phyloP scores from a whole-genome alignment of 306 rosid genomes.

The Castanea sativa region DNA sequence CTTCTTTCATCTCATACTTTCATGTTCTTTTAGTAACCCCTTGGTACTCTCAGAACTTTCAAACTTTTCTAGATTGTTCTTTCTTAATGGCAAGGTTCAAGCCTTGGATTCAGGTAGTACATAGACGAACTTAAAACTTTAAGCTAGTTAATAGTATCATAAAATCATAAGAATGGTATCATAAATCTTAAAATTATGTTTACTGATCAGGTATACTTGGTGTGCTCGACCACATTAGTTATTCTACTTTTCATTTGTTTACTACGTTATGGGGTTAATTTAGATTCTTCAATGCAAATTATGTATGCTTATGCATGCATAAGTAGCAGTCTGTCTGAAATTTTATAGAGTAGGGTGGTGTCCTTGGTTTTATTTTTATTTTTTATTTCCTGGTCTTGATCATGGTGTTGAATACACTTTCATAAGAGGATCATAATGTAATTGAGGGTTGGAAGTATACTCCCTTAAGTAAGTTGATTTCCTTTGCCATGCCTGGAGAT shows the following conservation, averaged over 20 bases:
- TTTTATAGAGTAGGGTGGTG: not conserved
- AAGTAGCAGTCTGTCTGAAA: not conserved
- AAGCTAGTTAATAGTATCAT: not conserved
- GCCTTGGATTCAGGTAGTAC: not conserved
- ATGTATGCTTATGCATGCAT: not conserved
- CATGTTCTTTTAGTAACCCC: not conserved
- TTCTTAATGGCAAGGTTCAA: not conserved
- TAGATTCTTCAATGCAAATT: not conserved
- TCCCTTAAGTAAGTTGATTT: not conserved
- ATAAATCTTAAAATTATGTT: not conserved
- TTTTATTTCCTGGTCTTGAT: not conserved
- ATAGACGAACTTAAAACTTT: no score
- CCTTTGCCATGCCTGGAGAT: not conserved
- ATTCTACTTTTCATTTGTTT: not conserved
- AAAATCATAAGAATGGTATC: not conserved
- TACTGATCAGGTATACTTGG: not conserved
- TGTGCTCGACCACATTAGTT: not conserved
- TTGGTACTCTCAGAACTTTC: not conserved
- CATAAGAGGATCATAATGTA: not conserved
- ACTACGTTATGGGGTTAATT: not conserved
- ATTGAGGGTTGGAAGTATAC: not conserved
- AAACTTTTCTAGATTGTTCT: not conserved
- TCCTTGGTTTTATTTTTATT: not conserved
- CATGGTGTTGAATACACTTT: not conserved
- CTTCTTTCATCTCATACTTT: not conserved